Evolutionary conservation across 805 yeast genomes (phyloP), one percentile per base, ranked within the genome.

Genomic region (Candida verbasci): DNA sequence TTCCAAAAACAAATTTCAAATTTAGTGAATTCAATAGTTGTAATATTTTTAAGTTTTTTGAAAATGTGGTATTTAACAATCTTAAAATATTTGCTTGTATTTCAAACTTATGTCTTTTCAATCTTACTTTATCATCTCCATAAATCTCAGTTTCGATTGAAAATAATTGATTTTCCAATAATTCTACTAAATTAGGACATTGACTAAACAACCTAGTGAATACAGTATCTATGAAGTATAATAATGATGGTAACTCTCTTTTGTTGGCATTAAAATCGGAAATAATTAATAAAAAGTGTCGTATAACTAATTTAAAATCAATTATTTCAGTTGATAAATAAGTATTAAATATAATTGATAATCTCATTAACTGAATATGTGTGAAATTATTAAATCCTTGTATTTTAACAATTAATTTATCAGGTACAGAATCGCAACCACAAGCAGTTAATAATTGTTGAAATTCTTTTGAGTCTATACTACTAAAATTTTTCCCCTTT

Each of bases 181-280:
- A 9, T 6, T 16, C 16, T 16, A 11, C 7, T 3, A 31, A 24
- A 17, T 23, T 14, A 6, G 20, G 21, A 23, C 28, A 31, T 12
- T 9, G 3, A 8, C 3, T 17, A 11, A 23, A 9, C 11, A 31
- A 31, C 11, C 10, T 29, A 6, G 31, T 4, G 18, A 59, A 47
- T 7, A 54, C 45, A 11, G 49, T 44, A 6, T 31, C 29, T 6
- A 53, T 37, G 34, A 56, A 48, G 7, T 39, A 37, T 9, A 37
- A 24, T 31, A 59, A 32, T 3, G 29, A 31, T 3, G 16, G 22
- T 15, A 30, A 40, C 14, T 45, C 52, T 20, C 36, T n/a, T 32
- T 48, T 44, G 35, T 52, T 53, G 23, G 53, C 40, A 41, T 56
- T 56, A 37, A 48, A 61, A 43, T 65, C 70, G 14, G 55, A 48